Evolutionary conservation across 2,329 filamentous ascomycete species (phyloP).

Genomic region (Colletotrichum sp.): DNA sequence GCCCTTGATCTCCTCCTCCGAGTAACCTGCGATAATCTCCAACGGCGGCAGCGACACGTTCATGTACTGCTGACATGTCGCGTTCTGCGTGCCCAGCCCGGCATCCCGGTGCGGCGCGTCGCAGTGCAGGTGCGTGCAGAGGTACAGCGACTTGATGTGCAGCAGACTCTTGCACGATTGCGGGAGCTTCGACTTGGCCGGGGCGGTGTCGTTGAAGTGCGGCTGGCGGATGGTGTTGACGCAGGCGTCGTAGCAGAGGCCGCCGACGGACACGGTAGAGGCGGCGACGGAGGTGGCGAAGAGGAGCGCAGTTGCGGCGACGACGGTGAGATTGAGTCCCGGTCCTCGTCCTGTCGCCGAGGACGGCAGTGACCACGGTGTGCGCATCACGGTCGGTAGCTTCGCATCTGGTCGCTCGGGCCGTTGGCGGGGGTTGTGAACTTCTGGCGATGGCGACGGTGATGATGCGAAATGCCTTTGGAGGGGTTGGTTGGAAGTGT

Average conservation of each 20-base stretch:
- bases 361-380: neutral
- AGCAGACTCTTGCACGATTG: constrained; percentile 34
- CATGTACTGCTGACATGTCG: constrained; percentile 34
- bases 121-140: constrained; percentile 44
- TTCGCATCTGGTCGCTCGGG: constrained; percentile 5
- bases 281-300: neutral
- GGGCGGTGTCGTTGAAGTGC: constrained; percentile 34
- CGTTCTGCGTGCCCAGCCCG: constrained; percentile 31
- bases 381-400: constrained; percentile 10
- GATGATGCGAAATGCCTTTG: neutral
- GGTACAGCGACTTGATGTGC: constrained; percentile 35
- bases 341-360: neutral
- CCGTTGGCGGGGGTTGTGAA: neutral
- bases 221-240: constrained; percentile 29
- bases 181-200: constrained; percentile 21
- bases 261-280: neutral
- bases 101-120: constrained; percentile 24
- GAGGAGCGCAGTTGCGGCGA: neutral
- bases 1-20: constrained; percentile 32
- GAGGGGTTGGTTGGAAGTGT: neutral
- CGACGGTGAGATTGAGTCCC: neutral
- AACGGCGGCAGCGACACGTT: constrained; percentile 36
- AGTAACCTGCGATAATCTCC: constrained; percentile 37
- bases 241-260: constrained; percentile 37
- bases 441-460: neutral